Conservation (phyloP, 2,329 filamentous ascomycete species). For the Colletotrichum lupini region DNA sequence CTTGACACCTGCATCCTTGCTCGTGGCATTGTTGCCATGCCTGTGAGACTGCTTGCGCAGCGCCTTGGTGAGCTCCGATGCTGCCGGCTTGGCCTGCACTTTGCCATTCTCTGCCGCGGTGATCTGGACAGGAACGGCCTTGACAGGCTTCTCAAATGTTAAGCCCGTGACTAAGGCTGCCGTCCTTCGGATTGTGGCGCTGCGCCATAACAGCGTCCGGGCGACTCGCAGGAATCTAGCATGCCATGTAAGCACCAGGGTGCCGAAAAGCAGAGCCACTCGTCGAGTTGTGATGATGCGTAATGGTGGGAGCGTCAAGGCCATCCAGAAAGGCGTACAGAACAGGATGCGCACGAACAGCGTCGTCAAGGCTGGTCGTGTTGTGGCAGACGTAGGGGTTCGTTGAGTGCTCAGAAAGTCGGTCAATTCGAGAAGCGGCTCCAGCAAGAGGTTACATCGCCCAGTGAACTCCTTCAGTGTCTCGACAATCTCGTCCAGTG, state of each 20-base stretch:
- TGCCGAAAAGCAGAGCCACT: slow-evolving; percentile 87
- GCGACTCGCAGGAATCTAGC: slow-evolving; percentile 86
- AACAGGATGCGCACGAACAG: slow-evolving; percentile 90
- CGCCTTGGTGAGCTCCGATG: slow-evolving; percentile 61
- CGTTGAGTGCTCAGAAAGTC: slow-evolving; percentile 93
- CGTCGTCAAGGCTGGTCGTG: slow-evolving; percentile 86
- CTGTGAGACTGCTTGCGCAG: slow-evolving; percentile 45
- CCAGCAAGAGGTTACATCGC: slow-evolving; percentile 90
- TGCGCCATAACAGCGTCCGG: slow-evolving; percentile 91
- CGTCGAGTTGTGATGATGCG: slow-evolving; percentile 88
- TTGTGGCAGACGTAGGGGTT: slow-evolving; percentile 91
- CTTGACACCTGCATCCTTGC: slow-evolving; percentile 81
- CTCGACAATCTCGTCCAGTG: slow-evolving; percentile 95
- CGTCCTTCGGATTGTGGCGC: slow-evolving; percentile 75
- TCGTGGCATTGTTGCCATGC: slow-evolving; percentile 47
- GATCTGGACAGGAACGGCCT: slow-evolving; percentile 38
- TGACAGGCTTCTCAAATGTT: slow-evolving; percentile 68
- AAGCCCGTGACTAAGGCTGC: slow-evolving; percentile 84
- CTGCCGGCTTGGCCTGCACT: slow-evolving; percentile 45
- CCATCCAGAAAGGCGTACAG: slow-evolving; percentile 88
- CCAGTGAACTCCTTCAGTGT: slow-evolving; percentile 91
- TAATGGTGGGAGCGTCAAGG: slow-evolving; percentile 83
- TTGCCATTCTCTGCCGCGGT: slow-evolving; percentile 22
- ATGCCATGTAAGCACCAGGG: slow-evolving; percentile 90
- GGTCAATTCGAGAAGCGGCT: slow-evolving; percentile 88